Conservation (phyloP, 2,329 filamentous ascomycete genomes). For the Colletotrichum sp. region DNA sequence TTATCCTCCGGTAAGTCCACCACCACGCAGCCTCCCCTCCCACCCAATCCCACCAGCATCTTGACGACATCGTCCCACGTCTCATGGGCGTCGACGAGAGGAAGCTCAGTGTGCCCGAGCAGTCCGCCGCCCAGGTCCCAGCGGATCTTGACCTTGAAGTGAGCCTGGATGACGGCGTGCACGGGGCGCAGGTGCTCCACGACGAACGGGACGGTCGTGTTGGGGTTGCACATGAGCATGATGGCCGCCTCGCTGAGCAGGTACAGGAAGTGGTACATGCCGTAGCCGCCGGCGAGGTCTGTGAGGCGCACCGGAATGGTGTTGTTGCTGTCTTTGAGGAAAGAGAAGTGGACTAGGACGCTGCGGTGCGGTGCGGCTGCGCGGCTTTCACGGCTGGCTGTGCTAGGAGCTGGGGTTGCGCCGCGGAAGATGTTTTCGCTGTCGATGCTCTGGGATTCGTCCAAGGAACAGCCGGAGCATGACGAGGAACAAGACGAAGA, state of each 20-base stretch:
- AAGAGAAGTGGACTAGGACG: neutral
- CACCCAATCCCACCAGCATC: neutral
- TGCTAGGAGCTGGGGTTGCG: neutral
- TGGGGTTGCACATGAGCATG: neutral
- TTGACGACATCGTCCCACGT: neutral
- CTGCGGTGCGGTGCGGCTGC: neutral
- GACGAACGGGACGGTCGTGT: neutral
- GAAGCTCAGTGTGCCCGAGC: neutral
- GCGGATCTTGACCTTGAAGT: neutral
- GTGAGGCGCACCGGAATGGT: neutral
- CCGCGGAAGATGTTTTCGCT: neutral
- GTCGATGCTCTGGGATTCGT: neutral
- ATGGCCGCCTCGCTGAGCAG: neutral
- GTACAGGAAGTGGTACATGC: neutral
- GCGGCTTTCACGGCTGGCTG: accelerated
- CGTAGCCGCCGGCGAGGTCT: neutral
- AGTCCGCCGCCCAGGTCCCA: neutral
- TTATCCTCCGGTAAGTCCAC: neutral
- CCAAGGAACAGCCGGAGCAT: neutral
- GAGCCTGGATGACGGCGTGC: neutral
- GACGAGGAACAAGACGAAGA: neutral
- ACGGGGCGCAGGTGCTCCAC: neutral
- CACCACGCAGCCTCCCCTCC: neutral
- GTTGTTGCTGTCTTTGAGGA: neutral
- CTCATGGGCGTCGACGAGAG: neutral